phyloP scores from a whole-genome alignment of 129 eudicot genomes.

The Lactuca sativa region DNA sequence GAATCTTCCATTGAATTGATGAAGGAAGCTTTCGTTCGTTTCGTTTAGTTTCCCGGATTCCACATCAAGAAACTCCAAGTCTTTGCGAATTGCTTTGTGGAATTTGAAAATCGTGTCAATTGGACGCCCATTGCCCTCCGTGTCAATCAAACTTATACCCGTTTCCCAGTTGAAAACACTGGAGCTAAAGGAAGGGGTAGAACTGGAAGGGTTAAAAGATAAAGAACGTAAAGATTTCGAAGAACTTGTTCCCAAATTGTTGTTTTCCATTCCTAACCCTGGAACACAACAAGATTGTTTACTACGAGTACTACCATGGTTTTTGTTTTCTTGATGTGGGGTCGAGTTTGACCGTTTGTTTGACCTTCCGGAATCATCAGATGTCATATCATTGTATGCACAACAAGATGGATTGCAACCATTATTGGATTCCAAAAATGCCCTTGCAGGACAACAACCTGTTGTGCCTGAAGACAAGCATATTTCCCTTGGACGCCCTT shows the following conservation, averaged over 20 bases:
- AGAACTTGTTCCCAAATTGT: constrained; percentile 51
- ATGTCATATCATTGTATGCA: constrained; percentile 35
- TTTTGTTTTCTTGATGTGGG: constrained; percentile 37
- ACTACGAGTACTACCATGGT: constrained; percentile 28
- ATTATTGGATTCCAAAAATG: constrained; percentile 36
- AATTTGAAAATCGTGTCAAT: constrained; percentile 93
- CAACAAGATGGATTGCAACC: constrained; percentile 30
- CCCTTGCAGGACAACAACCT: constrained; percentile 79
- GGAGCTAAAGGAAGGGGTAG: constrained; percentile 85
- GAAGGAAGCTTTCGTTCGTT: constrained; percentile 67
- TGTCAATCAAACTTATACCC: constrained; percentile 54
- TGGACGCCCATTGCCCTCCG: constrained; percentile 67
- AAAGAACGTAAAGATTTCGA: constrained; percentile 84
- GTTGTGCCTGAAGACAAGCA: constrained; percentile 70
- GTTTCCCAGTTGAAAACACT: constrained; percentile 97
- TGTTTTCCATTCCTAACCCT: constrained; percentile 80
- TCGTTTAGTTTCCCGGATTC: constrained; percentile 87
- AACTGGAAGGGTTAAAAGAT: constrained; percentile 60
- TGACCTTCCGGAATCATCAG: constrained; percentile 34
- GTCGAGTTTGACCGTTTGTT: constrained; percentile 41
- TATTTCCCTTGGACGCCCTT: constrained; percentile 64
- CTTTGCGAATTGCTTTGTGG: constrained; percentile 96
- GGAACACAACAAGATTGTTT: constrained; percentile 96
- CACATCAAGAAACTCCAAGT: constrained; percentile 83
- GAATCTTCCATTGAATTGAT: constrained; percentile 89